Conservation (phyloP, 345 rosid species). For the Citrus maxima region DNA sequence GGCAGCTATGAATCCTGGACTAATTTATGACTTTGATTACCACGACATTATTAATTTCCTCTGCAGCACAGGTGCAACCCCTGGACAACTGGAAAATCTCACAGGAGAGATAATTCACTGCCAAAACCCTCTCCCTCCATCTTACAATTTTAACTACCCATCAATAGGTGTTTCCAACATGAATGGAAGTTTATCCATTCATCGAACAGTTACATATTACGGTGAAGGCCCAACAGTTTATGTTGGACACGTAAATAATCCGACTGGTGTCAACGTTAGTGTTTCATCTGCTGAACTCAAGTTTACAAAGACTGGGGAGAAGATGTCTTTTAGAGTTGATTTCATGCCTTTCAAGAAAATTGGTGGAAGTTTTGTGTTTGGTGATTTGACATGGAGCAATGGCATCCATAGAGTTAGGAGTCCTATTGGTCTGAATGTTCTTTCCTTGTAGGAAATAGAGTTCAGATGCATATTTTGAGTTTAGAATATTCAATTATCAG, state of each 20-base stretch:
- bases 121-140: conserved; percentile 14
- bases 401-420: conserved; percentile 36
- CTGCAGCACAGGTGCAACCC: conserved; percentile 43
- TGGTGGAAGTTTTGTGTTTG: conserved; percentile 40
- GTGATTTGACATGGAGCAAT: conserved; percentile 49
- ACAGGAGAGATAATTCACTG: conserved; percentile 36
- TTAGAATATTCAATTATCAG: not conserved
- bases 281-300: conserved; percentile 41
- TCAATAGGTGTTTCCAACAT: conserved; percentile 44
- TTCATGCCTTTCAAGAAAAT: conserved; percentile 32
- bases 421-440: conserved; percentile 41
- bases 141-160: conserved; percentile 46
- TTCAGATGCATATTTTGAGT: not conserved
- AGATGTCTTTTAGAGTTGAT: conserved; percentile 35
- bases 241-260: conserved; percentile 24
- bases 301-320: conserved; percentile 34
- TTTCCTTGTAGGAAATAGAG: conserved; percentile 22
- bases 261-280: conserved; percentile 32
- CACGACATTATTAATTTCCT: conserved; percentile 39
- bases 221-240: conserved; percentile 33
- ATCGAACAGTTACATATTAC: conserved; percentile 40
- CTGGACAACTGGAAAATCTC: conserved; percentile 40
- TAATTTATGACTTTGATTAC: conserved; percentile 35
- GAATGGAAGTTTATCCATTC: conserved; percentile 37
- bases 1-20: conserved; percentile 42